Evolutionary conservation across 2,329 filamentous ascomycete genomes (phyloP).

Genomic region (Trichoderma gracile): DNA sequence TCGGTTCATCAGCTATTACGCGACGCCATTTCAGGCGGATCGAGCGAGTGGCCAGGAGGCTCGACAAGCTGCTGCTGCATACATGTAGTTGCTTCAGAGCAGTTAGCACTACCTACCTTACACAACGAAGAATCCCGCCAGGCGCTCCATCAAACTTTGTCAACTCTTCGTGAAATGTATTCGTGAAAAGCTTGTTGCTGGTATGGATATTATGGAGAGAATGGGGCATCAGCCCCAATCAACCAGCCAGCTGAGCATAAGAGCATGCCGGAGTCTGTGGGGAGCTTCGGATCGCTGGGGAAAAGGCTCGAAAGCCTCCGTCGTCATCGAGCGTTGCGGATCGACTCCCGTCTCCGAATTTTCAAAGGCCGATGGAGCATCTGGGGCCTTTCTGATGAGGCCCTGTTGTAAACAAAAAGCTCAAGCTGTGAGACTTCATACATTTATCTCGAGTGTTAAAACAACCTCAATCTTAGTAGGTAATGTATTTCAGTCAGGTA

Average conservation of each 20-base stretch:
- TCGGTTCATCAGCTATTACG: background rate
- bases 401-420: too few relatives aligned
- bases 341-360: background rate
- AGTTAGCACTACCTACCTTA: too few relatives aligned
- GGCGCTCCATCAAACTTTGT: too few relatives aligned
- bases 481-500: too few relatives aligned
- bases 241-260: background rate
- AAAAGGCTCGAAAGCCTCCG: slow-evolving; percentile 1
- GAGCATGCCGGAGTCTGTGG: background rate
- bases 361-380: background rate
- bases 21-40: background rate
- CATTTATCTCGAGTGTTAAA: too few relatives aligned
- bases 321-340: background rate
- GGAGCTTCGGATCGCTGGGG: slow-evolving; percentile 4
- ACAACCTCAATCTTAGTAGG: too few relatives aligned
- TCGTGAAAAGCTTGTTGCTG: slow-evolving; percentile 1
- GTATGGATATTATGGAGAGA: slow-evolving; percentile 3
- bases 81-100: too few relatives aligned
- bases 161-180: background rate
- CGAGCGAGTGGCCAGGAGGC: slow-evolving; percentile 1
- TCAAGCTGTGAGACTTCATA: too few relatives aligned
- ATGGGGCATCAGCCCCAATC: background rate
- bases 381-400: too few relatives aligned
- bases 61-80: background rate
- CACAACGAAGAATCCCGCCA: too few relatives aligned